Percentiles rank a stretch among this genome's conserved stretches.
Evolutionary conservation across 192 early-diverging fungal genomes (phyloP).

Genomic region (Kickxella alabastrina): DNA sequence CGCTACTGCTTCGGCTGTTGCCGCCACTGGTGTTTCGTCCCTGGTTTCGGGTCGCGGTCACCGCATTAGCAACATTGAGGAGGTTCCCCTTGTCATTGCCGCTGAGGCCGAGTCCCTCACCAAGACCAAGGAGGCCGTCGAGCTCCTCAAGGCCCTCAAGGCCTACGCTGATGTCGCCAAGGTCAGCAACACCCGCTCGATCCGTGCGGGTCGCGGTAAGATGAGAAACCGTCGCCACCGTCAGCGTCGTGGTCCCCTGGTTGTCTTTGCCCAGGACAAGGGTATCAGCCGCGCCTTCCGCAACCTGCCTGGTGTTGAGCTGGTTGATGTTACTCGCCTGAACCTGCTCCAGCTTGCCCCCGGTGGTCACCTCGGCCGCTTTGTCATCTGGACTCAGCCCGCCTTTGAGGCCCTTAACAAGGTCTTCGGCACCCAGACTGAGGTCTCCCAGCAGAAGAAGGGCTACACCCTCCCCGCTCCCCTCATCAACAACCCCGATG

Average conservation of each 20-base stretch:
- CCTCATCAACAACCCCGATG: slow-evolving; percentile 91
- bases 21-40: slow-evolving; percentile 85
- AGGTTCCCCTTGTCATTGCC: slow-evolving; percentile 89
- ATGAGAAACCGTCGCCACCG: slow-evolving; percentile 93
- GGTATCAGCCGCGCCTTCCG: slow-evolving; percentile 94
- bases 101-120: slow-evolving; percentile 74
- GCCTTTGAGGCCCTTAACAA: slow-evolving; percentile 90
- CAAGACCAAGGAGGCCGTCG: slow-evolving; percentile 93
- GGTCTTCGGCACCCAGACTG: slow-evolving; percentile 86
- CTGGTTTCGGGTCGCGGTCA: slow-evolving; percentile 97
- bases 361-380: slow-evolving; percentile 98
- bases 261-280: slow-evolving; percentile 91
- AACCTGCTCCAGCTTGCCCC: slow-evolving; percentile 99
- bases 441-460: slow-evolving; percentile 80
- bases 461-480: slow-evolving; percentile 83
- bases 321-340: slow-evolving; percentile 81
- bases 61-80: slow-evolving; percentile 85
- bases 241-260: slow-evolving; percentile 93
- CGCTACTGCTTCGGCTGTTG: slow-evolving; percentile 94
- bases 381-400: slow-evolving; percentile 96
- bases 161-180: slow-evolving; percentile 94
- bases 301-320: slow-evolving; percentile 98
- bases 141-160: slow-evolving; percentile 84
- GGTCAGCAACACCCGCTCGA: slow-evolving; percentile 90
- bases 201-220: slow-evolving; percentile 97